Evolutionary conservation across 2,329 filamentous ascomycete genomes (phyloP).

Genomic region (Setomelanomma holmii): DNA sequence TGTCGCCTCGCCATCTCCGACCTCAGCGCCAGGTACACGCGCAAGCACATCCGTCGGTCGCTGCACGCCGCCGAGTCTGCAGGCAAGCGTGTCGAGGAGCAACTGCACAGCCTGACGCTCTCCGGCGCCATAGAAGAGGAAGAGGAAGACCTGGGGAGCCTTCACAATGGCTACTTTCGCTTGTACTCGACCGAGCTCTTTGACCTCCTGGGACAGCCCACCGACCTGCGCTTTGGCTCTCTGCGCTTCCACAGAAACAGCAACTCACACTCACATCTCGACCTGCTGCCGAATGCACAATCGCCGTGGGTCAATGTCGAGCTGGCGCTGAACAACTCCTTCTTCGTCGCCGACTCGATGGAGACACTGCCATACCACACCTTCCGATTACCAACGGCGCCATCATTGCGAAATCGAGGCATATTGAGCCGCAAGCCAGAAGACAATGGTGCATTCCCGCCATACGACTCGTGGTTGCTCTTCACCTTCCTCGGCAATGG

Average conservation of each 20-base stretch:
- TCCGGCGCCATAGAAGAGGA: constrained; percentile 5
- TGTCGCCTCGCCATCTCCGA: constrained; percentile 43
- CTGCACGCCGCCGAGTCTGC: constrained; percentile 37
- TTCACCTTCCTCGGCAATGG: constrained; percentile 47
- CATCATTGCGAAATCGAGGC: constrained; percentile 44
- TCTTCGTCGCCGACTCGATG: constrained; percentile 44
- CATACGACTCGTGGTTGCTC: constrained; percentile 47
- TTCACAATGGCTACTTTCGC: constrained; percentile 45
- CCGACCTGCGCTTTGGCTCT: constrained; percentile 44
- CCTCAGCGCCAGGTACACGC: constrained; percentile 39
- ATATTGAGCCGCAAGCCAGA: constrained; percentile 40
- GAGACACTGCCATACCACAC: constrained; percentile 46
- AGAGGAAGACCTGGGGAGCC: constrained; percentile 24
- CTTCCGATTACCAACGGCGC: constrained; percentile 39
- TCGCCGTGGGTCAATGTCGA: constrained; percentile 32
- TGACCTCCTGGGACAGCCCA: constrained; percentile 44
- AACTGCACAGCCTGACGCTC: constrained; percentile 28
- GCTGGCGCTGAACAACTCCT: constrained; percentile 42
- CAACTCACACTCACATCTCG: neutral
- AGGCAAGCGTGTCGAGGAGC: constrained; percentile 41
- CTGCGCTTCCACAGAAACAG: constrained; percentile 40
- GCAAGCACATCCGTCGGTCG: constrained; percentile 41
- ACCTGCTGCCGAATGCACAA: neutral
- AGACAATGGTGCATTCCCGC: constrained; percentile 39
- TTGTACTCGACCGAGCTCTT: constrained; percentile 47